phyloP scores from a whole-genome alignment of 2,329 filamentous ascomycete species.

The Curvularia eragrostidis region DNA sequence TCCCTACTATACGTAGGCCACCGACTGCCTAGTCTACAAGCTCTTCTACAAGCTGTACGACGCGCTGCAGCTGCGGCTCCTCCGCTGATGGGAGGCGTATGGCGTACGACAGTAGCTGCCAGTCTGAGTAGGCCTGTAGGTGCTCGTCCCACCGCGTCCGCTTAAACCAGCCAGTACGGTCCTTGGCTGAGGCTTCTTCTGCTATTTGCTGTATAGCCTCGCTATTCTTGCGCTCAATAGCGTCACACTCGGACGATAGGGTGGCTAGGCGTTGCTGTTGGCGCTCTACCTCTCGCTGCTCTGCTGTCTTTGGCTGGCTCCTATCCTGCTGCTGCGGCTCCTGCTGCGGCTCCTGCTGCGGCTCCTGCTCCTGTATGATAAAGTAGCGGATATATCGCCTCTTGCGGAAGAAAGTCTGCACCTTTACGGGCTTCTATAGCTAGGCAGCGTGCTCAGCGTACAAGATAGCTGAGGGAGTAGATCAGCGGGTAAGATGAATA shows the following conservation, averaged over 20 bases:
- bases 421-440: slow-evolving; percentile 7
- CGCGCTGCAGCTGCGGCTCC: background rate
- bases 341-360: slow-evolving; percentile 44
- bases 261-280: background rate
- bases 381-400: background rate
- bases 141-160: slow-evolving; percentile 6
- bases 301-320: background rate
- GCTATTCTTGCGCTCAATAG: background rate
- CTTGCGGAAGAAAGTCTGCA: slow-evolving; percentile 6
- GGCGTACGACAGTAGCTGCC: slow-evolving; percentile 3
- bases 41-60: background rate
- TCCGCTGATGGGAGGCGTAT: background rate
- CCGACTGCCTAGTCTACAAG: slow-evolving; percentile 1
- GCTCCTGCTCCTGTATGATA: slow-evolving; percentile 23
- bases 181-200: background rate
- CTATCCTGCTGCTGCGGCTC: slow-evolving; percentile 14
- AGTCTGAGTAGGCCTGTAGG: slow-evolving; percentile 4
- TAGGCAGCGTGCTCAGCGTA: slow-evolving; percentile 1
- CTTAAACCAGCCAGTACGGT: slow-evolving; percentile 9
- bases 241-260: background rate
- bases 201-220: background rate
- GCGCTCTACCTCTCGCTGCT: background rate
- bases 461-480: background rate
- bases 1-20: background rate
- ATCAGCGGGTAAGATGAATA: slow-evolving; percentile 1